Percentiles rank a stretch among this genome's conserved stretches.
phyloP scores from a whole-genome alignment of 2,329 filamentous ascomycete genomes.

The Nannizzia gypsea region DNA sequence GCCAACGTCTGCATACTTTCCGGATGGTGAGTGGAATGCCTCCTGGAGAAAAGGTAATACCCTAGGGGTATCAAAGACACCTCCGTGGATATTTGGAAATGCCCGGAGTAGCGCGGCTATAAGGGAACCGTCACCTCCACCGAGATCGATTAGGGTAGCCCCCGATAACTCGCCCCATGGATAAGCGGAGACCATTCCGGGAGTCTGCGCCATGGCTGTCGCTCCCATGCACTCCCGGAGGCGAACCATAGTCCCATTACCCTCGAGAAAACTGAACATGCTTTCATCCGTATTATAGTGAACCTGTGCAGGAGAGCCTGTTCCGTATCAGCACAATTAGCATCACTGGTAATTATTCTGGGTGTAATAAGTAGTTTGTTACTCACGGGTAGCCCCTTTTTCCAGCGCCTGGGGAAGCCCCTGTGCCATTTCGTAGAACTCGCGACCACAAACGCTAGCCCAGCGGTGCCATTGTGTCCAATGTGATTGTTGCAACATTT shows the following conservation, averaged over 20 bases:
- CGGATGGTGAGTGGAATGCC: constrained; percentile 19
- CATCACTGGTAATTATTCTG: too few relatives aligned
- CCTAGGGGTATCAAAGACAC: constrained; percentile 26
- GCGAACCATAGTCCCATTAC: constrained; percentile 5
- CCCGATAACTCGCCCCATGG: constrained; percentile 21
- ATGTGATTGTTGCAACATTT: constrained; percentile 26
- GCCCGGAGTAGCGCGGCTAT: constrained; percentile 26
- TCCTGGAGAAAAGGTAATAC: neutral
- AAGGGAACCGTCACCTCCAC: constrained; percentile 31
- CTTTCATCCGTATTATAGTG: constrained; percentile 31
- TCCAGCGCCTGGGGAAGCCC: constrained; percentile 26
- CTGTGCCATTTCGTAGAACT: constrained; percentile 36
- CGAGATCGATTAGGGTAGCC: constrained; percentile 29
- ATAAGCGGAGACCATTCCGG: neutral
- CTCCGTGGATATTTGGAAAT: constrained; percentile 23
- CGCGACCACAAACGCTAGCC: constrained; percentile 34
- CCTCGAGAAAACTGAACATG: constrained; percentile 36
- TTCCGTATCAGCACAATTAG: constrained; percentile 8
- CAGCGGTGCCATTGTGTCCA: constrained; percentile 38
- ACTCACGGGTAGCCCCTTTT: neutral
- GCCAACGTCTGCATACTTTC: constrained; percentile 25
- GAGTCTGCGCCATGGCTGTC: neutral
- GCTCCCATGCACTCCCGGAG: neutral
- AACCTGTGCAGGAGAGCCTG: constrained; percentile 28
- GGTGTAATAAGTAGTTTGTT: constrained; percentile 1